These are phyloP conservation scores for Vitis hybrid DNA, from an alignment of 177 flowering plant genomes.

Conservation along the genomic window DNA sequence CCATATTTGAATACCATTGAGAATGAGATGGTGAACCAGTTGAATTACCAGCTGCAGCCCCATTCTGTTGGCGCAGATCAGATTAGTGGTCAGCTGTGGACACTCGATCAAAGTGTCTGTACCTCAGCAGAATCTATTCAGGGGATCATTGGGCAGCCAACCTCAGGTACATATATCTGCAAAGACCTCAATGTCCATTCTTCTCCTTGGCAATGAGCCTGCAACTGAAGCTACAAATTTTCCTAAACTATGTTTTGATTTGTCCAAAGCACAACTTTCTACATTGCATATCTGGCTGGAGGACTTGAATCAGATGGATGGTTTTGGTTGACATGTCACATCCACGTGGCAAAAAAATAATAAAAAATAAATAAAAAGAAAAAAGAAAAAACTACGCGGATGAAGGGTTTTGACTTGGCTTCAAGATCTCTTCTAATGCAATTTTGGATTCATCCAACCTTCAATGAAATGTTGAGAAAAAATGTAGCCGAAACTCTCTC, in stretches of 20 bases:
- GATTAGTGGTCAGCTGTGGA: slow-evolving; percentile 33
- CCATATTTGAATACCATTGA: slow-evolving; percentile 18
- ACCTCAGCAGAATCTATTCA: slow-evolving; percentile 21
- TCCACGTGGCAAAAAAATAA: slow-evolving; percentile 30
- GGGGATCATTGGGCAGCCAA: slow-evolving; percentile 21
- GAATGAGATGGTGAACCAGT: slow-evolving; percentile 23
- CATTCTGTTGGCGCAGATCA: slow-evolving; percentile 15
- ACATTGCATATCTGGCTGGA: slow-evolving; percentile 16
- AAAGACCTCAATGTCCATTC: neutral
- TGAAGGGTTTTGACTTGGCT: slow-evolving; percentile 28
- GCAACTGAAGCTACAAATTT: neutral
- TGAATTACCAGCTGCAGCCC: slow-evolving; percentile 22
- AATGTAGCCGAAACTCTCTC: too few species aligned
- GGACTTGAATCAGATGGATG: slow-evolving; percentile 39
- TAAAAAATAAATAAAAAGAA: slow-evolving; percentile 14
- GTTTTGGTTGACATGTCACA: slow-evolving; percentile 25
- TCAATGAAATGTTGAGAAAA: neutral
- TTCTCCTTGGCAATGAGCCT: neutral
- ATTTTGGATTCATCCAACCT: neutral
- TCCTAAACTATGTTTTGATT: slow-evolving; percentile 3
- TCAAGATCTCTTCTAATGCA: slow-evolving; percentile 28
- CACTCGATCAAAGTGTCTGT: slow-evolving; percentile 29
- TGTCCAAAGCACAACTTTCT: slow-evolving; percentile 14
- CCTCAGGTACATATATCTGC: slow-evolving; percentile 40
- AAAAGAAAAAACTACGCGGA: too few species aligned